A percentile compares a stretch with the other conserved stretches of the same genome.
Evolutionary conservation across 2,329 filamentous ascomycete species (phyloP).

Genomic region (Bimuria novae-zelandiae): DNA sequence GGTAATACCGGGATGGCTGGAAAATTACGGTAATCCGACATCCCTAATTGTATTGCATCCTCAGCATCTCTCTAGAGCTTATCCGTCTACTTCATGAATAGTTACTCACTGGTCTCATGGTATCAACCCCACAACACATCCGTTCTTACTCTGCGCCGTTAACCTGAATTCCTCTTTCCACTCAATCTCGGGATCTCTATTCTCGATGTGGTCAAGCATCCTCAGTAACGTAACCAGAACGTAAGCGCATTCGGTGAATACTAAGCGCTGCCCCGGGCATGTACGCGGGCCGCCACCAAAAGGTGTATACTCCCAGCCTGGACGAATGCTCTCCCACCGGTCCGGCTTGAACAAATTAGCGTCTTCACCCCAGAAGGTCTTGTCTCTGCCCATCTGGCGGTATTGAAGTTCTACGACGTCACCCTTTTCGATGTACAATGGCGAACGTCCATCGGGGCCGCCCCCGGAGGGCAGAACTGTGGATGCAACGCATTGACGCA

Average conservation of each 20-base stretch:
- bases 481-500: slow-evolving; percentile 12
- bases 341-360: slow-evolving; percentile 51
- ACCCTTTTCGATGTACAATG: slow-evolving; percentile 30
- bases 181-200: slow-evolving; percentile 15
- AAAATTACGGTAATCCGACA: too few relatives aligned
- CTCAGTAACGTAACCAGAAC: slow-evolving; percentile 6
- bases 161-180: slow-evolving; percentile 19
- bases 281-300: slow-evolving; percentile 13
- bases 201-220: slow-evolving; percentile 15
- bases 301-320: slow-evolving; percentile 16
- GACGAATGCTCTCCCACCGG: slow-evolving; percentile 13
- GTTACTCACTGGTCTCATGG: too few relatives aligned
- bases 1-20: too few relatives aligned
- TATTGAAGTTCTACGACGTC: slow-evolving; percentile 10
- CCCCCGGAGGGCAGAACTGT: slow-evolving; percentile 32
- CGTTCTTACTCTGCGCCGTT: slow-evolving; percentile 21
- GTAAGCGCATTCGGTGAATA: slow-evolving; percentile 10
- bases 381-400: slow-evolving; percentile 2
- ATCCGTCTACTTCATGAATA: too few relatives aligned
- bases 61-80: too few relatives aligned
- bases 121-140: slow-evolving; percentile 9
- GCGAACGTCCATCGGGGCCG: slow-evolving; percentile 21
- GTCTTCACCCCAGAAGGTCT: slow-evolving; percentile 31
- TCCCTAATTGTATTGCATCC: too few relatives aligned
- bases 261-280: slow-evolving; percentile 14